Evolutionary conservation across 768 basidiomycete species (phyloP).

Genomic region (Sarcomyxa edulis): DNA sequence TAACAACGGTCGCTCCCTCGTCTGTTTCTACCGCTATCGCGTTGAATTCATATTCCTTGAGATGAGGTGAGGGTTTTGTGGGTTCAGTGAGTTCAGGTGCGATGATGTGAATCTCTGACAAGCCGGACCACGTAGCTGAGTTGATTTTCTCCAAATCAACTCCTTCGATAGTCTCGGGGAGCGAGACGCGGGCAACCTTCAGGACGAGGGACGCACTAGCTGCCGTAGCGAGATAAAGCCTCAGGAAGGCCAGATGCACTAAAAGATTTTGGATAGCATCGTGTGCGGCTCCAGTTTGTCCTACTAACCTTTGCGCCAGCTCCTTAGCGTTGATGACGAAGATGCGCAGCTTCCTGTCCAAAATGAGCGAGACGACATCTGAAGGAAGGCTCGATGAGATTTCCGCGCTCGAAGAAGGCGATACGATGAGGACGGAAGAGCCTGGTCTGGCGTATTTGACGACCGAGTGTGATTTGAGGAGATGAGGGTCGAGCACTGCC

Average conservation of each 20-base stretch:
- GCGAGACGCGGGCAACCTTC: slow-evolving; percentile 41
- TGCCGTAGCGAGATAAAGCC: slow-evolving; percentile 71
- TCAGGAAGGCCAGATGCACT: slow-evolving; percentile 75
- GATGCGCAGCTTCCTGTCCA: slow-evolving; percentile 47
- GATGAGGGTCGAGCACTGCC: slow-evolving; percentile 66
- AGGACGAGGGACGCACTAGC: slow-evolving; percentile 49
- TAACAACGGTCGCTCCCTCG: slow-evolving; percentile 49
- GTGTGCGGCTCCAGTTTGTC: slow-evolving; percentile 24
- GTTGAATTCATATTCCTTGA: slow-evolving; percentile 66
- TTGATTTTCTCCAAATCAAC: slow-evolving; percentile 49
- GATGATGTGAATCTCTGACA: slow-evolving; percentile 51
- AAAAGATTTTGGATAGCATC: slow-evolving; percentile 51
- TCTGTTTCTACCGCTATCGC: slow-evolving; percentile 66
- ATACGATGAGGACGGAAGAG: slow-evolving; percentile 68
- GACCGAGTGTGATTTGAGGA: slow-evolving; percentile 76
- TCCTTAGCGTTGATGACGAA: slow-evolving; percentile 56
- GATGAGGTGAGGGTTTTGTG: slow-evolving; percentile 16
- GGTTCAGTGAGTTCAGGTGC: slow-evolving; percentile 10
- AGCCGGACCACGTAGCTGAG: slow-evolving; percentile 57
- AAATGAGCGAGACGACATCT: slow-evolving; percentile 39
- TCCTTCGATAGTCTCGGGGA: slow-evolving; percentile 41
- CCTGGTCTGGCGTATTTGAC: slow-evolving; percentile 60
- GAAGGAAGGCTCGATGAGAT: slow-evolving; percentile 61
- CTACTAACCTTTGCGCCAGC: slow-evolving; percentile 39
- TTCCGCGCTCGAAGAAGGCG: slow-evolving; percentile 75